phyloP scores from a whole-genome alignment of 108 stramenopile species.

The Pseudonitzschia delicatissima region DNA sequence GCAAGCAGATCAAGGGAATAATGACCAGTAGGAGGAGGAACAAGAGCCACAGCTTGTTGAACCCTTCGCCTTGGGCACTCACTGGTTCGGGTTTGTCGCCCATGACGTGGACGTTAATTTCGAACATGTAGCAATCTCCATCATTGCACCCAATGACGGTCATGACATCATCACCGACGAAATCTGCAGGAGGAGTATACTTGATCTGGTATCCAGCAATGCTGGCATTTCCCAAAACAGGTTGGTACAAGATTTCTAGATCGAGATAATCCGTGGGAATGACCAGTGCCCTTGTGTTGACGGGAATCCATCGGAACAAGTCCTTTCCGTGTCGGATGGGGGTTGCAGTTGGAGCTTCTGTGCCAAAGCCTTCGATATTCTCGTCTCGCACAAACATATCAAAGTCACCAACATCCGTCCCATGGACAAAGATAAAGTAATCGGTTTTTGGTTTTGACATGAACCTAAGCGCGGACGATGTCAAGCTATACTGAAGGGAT shows the following conservation, averaged over 20 bases:
- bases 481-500: background rate
- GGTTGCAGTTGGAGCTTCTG: background rate
- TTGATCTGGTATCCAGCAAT: background rate
- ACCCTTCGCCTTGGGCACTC: background rate
- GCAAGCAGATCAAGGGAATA: background rate
- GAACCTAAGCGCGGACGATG: background rate
- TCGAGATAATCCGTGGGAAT: background rate
- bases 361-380: background rate
- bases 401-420: conserved; percentile 5
- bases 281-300: background rate
- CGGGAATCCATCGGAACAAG: conserved; percentile 7
- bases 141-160: background rate
- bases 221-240: background rate
- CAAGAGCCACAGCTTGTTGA: conserved; percentile 11
- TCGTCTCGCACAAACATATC: conserved; percentile 7
- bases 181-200: background rate
- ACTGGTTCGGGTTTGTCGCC: background rate
- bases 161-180: background rate
- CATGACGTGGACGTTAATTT: background rate
- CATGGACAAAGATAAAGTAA: conserved; percentile 8
- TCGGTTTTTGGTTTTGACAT: background rate
- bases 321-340: background rate
- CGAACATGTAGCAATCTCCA: background rate
- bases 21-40: background rate
- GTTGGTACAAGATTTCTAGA: background rate